Base-by-base conservation (phyloP, 2,329 filamentous ascomycete species). In the Hymenoscyphus linearis region DNA sequence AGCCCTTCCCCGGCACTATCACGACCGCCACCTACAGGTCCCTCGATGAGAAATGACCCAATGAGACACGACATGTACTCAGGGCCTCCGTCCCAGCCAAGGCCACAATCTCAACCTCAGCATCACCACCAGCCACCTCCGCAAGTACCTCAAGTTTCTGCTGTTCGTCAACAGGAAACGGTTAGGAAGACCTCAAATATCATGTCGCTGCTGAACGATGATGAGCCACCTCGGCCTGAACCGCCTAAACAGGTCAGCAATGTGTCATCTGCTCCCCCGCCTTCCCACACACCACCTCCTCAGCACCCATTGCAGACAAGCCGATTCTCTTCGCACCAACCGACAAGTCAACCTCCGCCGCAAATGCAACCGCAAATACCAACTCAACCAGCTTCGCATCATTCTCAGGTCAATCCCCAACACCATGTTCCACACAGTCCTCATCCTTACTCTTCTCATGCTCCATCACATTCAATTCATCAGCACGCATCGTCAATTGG, bases 161-260 rank as follows among this genome's bases (percentile, higher is more conserved):
- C 80, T 47, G 66, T 74, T 6, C 71, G 76, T 13, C 73, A 75
- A 27, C 77, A 76, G 40, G 72, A 78, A 2, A 71, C 74, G 2
- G 81, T 83, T 65, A 78, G 81, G n/a, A 87, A 86, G 74, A 85
- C 80, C 7, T 86, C 84, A 14, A 87, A 77, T 64, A 79, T 88
- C 63, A 85, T 86, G 80, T 83, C 83, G 0, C 72, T 88, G 63
- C 76, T 88, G 2, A 83, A 86, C 64, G 70, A 72, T 58, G 85
- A 86, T 58, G 40, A 47, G n/a, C 75, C 79, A 6, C 75, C 77
- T 57, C 75, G 76, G 0, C 77, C 68, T 37, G 60, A 67, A 37
- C 65, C 65, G 22, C 35, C 64, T 6, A 71, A 72, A 57, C 65
- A 70, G 52, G 64, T 68, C 12, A 67, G 62, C 34, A 70, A 69